A percentile compares a stretch with the other conserved stretches of the same genome.
Evolutionary conservation across 352 stramenopile genomes (phyloP).

Genomic region (Phytopythium cucurbitacearum): DNA sequence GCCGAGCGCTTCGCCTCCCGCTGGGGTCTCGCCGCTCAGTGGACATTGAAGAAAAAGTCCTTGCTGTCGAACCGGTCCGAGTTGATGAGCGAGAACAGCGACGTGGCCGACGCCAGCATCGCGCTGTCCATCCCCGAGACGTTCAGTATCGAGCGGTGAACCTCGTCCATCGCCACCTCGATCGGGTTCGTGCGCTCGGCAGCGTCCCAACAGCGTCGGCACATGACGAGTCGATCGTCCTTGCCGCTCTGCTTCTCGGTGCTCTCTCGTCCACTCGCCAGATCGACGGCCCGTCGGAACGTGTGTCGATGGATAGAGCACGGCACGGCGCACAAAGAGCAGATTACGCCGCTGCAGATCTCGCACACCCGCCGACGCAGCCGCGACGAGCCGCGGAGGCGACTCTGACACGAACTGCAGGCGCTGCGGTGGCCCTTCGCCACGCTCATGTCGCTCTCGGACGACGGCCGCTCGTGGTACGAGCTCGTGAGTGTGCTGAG

Average conservation of each 20-base stretch:
- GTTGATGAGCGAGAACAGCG: slow-evolving; percentile 31
- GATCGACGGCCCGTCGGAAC: not conserved
- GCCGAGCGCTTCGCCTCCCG: no score
- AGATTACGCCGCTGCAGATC: slow-evolving; percentile 1
- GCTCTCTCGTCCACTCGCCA: not conserved
- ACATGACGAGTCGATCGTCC: slow-evolving; percentile 13
- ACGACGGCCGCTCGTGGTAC: slow-evolving; percentile 5
- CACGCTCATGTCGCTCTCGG: not conserved
- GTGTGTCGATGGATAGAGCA: not conserved
- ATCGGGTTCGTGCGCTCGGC: slow-evolving; percentile 18
- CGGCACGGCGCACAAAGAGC: slow-evolving; percentile 2
- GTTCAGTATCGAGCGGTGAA: slow-evolving; percentile 10
- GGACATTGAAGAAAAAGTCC: slow-evolving; percentile 19
- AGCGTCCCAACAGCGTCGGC: slow-evolving; percentile 16
- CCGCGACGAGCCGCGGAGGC: not conserved
- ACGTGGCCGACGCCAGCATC: slow-evolving; percentile 28
- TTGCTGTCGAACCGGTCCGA: slow-evolving; percentile 30
- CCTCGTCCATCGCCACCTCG: slow-evolving; percentile 28
- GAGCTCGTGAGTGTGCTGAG: slow-evolving; percentile 6
- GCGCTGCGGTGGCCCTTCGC: slow-evolving; percentile 14
- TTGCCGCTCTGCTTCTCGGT: not conserved
- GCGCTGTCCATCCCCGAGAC: slow-evolving; percentile 10
- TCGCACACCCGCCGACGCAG: slow-evolving; percentile 4
- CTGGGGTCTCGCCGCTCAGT: not conserved
- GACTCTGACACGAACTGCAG: slow-evolving; percentile 12